These are phyloP conservation scores for Musa troglodytarum DNA, from an alignment of 176 grass and related monocot genomes.

Conservation along the genomic window DNA sequence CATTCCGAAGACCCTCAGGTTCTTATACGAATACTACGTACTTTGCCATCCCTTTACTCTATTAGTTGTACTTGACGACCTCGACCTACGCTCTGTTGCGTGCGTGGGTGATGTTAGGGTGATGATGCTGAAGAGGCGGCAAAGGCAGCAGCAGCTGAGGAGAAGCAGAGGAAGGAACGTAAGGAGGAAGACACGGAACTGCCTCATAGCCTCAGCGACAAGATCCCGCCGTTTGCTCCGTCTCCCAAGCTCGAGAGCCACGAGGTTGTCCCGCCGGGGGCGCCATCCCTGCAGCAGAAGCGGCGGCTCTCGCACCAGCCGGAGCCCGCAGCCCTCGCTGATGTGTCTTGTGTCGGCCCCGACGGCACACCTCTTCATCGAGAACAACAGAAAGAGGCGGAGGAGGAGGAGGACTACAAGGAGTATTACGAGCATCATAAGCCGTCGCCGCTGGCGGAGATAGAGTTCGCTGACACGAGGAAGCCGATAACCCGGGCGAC, in stretches of 20 bases:
- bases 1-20: slow-evolving; percentile 38
- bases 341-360: slow-evolving; percentile 8
- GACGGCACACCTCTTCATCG: slow-evolving; percentile 14
- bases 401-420: slow-evolving; percentile 26
- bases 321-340: slow-evolving; percentile 8
- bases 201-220: neutral
- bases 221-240: slow-evolving; percentile 43
- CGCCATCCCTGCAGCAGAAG: slow-evolving; percentile 42
- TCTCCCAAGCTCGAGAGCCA: slow-evolving; percentile 42
- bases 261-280: slow-evolving; percentile 17
- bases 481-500: slow-evolving; percentile 42
- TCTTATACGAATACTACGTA: neutral
- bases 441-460: slow-evolving; percentile 60
- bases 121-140: slow-evolving; percentile 32
- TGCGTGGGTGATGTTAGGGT: slow-evolving; percentile 3
- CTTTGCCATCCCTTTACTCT: neutral
- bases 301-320: slow-evolving; percentile 11
- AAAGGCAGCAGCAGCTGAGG: slow-evolving; percentile 32
- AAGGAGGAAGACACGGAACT: neutral
- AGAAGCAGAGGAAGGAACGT: neutral
- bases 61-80: no score
- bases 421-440: slow-evolving; percentile 72
- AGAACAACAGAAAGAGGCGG: slow-evolving; percentile 19
- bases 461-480: slow-evolving; percentile 66
- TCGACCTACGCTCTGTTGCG: neutral